Evolutionary conservation across 768 basidiomycete genomes (phyloP), one percentile per base, ranked within the genome.

Genomic region (Sarcomyxa edulis): DNA sequence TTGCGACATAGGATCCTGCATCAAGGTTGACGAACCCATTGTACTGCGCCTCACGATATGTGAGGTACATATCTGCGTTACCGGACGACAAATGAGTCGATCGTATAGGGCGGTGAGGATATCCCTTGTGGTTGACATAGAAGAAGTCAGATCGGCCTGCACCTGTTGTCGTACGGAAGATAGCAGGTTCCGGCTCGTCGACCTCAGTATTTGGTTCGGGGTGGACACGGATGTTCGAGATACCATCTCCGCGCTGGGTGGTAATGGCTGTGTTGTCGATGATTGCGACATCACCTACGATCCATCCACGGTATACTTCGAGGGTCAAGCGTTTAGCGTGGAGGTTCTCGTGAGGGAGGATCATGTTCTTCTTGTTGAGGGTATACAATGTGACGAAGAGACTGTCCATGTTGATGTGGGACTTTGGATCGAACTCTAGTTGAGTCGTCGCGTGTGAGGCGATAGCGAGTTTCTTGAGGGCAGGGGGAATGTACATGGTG

Each of bases 261-360:
- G 48, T 57, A 44, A 80, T 56, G 14, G 51, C 47, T 3, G 70
- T 64, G 39, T 52, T 53, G 21, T 68, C 56, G 14, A 64, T 60
- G 46, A 74, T 56, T n/a, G 70, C 54, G 28, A 68, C 66, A 36
- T 74, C 74, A 18, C 80, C 78, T n/a, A 76, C 74, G 34, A 81
- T 68, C 70, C 74, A 81, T 16, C 77, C 80, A 28, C 69, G 58
- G 47, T 54, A 66, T 3, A 74, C 57, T 48, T 76, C 72, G 21
- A 77, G 55, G n/a, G 51, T 42, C 43, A 70, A 45, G 10, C 57
- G 44, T 24, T 64, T 54, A 5, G 74, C 62, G 16, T 54, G 63
- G 33, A 81, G 46, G 39, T 61, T 57, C 21, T 60, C 48, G 43
- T 58, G 56, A 4, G 73, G 65, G 12, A 74, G 56, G 32, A 80